phyloP scores from a whole-genome alignment of 2,329 filamentous ascomycete genomes.

The Pyrenophora graminea region DNA sequence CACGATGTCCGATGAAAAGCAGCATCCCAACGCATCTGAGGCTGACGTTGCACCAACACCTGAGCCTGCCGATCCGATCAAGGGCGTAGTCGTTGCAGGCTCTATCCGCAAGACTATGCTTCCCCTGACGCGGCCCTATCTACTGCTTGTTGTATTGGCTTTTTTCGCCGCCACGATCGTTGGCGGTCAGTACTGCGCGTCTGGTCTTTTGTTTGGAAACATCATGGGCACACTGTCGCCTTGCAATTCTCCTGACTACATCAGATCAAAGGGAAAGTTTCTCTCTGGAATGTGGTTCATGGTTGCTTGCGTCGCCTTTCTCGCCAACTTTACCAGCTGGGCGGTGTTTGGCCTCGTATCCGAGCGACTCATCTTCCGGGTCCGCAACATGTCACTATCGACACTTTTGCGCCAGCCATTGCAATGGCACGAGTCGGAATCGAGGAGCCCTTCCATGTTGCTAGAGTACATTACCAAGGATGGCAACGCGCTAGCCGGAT shows the following conservation, averaged over 20 bases:
- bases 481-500: constrained; percentile 66
- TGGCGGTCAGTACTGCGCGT: constrained; percentile 61
- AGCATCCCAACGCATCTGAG: constrained; percentile 14
- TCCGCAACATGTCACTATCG: constrained; percentile 67
- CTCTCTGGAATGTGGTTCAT: constrained; percentile 65
- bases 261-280: constrained; percentile 57
- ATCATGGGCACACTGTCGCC: constrained; percentile 62
- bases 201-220: constrained; percentile 64
- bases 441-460: constrained; percentile 64
- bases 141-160: constrained; percentile 53
- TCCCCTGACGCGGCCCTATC: constrained; percentile 51
- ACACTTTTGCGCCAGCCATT: constrained; percentile 69
- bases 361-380: constrained; percentile 67
- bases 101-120: constrained; percentile 40
- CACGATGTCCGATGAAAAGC: constrained; percentile 25
- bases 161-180: constrained; percentile 59
- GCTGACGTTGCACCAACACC: constrained; percentile 6
- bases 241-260: constrained; percentile 55
- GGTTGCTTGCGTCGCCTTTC: constrained; percentile 62
- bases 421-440: constrained; percentile 71
- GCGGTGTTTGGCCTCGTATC: constrained; percentile 62
- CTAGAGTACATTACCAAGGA: constrained; percentile 72
- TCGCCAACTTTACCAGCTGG: constrained; percentile 66
- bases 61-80: constrained; percentile 14
- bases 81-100: constrained; percentile 25